Conservation (phyloP, 1,284 basidiomycete species). For the Naganishia sp. region DNA sequence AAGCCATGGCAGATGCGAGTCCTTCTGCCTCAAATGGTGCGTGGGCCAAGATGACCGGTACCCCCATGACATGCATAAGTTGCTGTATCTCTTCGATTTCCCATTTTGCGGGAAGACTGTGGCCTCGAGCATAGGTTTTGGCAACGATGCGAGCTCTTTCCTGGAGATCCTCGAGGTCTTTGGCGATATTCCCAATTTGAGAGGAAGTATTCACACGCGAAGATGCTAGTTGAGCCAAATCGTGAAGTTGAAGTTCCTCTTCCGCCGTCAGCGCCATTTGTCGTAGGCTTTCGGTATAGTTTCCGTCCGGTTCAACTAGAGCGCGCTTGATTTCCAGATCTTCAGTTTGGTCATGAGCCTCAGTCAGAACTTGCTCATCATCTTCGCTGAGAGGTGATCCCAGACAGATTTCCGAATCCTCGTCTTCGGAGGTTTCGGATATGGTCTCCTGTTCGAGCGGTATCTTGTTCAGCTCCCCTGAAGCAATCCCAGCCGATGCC, state of each 20-base stretch:
- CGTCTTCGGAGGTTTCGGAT: too few relatives aligned
- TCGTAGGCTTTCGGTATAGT: conserved; percentile 43
- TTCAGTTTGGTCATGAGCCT: neutral
- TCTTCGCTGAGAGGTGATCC: neutral
- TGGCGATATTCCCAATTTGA: neutral
- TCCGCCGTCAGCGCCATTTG: conserved; percentile 43
- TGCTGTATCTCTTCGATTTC: conserved; percentile 47
- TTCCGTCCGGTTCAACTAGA: conserved; percentile 23
- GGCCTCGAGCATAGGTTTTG: conserved; percentile 21
- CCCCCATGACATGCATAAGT: conserved; percentile 70
- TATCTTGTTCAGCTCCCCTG: too few relatives aligned
- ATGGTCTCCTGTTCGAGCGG: too few relatives aligned
- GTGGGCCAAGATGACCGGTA: conserved; percentile 67
- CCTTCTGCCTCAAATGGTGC: conserved; percentile 79
- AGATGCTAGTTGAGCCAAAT: conserved; percentile 5
- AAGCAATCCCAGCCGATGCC: conserved; percentile 16
- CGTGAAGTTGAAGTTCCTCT: conserved; percentile 41
- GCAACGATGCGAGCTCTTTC: conserved; percentile 11
- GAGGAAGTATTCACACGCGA: neutral
- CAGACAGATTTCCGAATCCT: neutral
- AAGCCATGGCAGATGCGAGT: conserved; percentile 71
- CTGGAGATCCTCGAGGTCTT: conserved; percentile 7
- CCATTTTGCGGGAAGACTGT: conserved; percentile 37
- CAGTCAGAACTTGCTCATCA: neutral
- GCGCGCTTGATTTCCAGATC: conserved; percentile 24